Evolutionary conservation across 768 basidiomycete genomes (phyloP), one percentile per base, ranked within the genome.

Genomic region (Exsudoporus frostii): DNA sequence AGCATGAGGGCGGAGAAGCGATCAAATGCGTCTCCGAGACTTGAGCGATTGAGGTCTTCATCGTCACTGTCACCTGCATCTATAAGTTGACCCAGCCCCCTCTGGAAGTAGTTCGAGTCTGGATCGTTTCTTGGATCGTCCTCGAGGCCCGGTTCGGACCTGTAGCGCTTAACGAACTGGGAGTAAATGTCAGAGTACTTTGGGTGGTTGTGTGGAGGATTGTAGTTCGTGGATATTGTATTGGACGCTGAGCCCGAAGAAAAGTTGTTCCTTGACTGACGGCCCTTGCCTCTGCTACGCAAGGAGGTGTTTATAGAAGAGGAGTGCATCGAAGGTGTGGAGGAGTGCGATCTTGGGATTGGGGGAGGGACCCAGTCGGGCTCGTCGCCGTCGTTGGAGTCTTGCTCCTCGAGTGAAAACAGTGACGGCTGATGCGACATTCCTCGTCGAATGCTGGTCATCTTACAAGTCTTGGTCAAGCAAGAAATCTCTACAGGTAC

Each of bases 51-150:
- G 48, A 77, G 61, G 43, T 85, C 84, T 54, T 92, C 90, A 55
- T 92, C 90, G 52, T 91, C 89, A 59, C 85, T 90, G 51, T 82
- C 81, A 44, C 85, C 86, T 25, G 79, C 84, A 39, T 84, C 86
- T 59, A 84, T 79, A 5, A 81, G 78, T 57, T 88, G 79, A 37
- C 85, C 83, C 7, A 86, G 71, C 15, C 87, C 88, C 45, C 82
- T 78, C 65, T 89, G 84, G 68, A 85, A 86, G 69, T 89, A 90
- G 65, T 91, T 85, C 58, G 81, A 84, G 66, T 92, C 90, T n/a
- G 88, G 86, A 66, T 92, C 90, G 61, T 84, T 82, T 53, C 85
- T 79, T 22, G 83, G 80, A 67, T 90, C 86, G 54, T 87, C 86
- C 44, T 79, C 76, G 37, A 80, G 75, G 24, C 75, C 79, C n/a